Conservation (phyloP, 768 basidiomycete species). For the Mycena metata region DNA sequence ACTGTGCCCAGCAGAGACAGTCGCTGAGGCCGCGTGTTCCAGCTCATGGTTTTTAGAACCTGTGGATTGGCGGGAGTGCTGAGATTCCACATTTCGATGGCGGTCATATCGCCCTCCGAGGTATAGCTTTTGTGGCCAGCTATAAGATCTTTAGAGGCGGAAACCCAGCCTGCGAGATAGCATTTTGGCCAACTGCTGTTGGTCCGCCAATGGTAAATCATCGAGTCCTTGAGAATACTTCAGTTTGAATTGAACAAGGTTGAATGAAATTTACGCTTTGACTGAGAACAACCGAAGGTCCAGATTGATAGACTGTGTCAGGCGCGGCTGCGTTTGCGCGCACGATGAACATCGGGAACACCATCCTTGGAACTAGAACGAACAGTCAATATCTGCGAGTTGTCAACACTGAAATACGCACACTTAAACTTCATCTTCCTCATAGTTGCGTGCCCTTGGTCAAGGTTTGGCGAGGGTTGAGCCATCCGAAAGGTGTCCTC, state of each 20-base stretch:
- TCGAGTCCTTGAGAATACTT: conserved; percentile 36
- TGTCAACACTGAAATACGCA: not conserved
- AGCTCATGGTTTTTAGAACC: conserved; percentile 27
- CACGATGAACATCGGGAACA: conserved; percentile 30
- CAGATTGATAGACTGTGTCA: conserved; percentile 18
- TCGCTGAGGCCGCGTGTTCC: conserved; percentile 38
- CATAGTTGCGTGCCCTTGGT: conserved; percentile 30
- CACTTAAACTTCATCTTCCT: conserved; percentile 24
- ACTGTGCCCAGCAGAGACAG: conserved; percentile 38
- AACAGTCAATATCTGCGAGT: not conserved
- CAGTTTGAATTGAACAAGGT: not conserved
- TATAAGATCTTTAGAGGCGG: conserved; percentile 23
- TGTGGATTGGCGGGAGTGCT: conserved; percentile 19
- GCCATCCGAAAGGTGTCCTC: conserved; percentile 17
- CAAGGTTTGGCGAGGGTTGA: conserved; percentile 28
- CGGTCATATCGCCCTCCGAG: conserved; percentile 31
- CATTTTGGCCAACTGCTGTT: conserved; percentile 34
- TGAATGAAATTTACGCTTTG: conserved; percentile 12
- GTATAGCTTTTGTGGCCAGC: conserved; percentile 35
- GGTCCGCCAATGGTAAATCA: conserved; percentile 41
- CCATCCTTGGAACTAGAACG: conserved; percentile 29
- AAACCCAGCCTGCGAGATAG: conserved; percentile 38
- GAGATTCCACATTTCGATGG: conserved; percentile 41
- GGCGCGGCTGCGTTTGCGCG: conserved; percentile 33
- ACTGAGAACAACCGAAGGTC: conserved; percentile 33